Conservation (phyloP, 495 filamentous ascomycete genomes). For the Penicillium coprophilum region DNA sequence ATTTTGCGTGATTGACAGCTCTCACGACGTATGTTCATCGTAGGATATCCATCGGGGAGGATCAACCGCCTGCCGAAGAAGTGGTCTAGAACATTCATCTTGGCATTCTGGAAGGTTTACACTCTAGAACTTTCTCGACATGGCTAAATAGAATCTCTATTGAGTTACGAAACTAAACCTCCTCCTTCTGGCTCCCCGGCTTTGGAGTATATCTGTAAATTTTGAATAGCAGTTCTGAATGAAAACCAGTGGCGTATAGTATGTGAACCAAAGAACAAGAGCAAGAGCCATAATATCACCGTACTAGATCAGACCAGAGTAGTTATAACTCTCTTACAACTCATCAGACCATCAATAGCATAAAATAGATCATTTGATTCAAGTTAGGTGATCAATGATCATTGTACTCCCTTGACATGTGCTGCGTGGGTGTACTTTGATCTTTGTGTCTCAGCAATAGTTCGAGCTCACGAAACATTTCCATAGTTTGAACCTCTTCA, state of each 20-base stretch:
- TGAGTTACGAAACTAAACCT: not conserved
- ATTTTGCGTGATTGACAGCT: not conserved
- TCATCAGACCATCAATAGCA: not conserved
- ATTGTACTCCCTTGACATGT: slow-evolving; percentile 4
- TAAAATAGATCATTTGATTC: not conserved
- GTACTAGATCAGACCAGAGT: not conserved
- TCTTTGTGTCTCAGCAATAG: not conserved
- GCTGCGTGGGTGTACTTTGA: not conserved
- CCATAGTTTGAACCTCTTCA: not conserved
- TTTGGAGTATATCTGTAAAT: not conserved
- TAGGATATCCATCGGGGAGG: slow-evolving; percentile 7
- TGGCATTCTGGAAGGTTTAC: slow-evolving; percentile 7
- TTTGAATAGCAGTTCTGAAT: not conserved
- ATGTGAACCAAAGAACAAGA: not conserved
- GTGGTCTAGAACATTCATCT: not conserved
- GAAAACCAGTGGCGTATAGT: not conserved
- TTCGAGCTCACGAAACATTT: not conserved
- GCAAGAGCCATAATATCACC: not conserved
- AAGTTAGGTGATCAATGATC: not conserved
- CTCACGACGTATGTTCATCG: not conserved
- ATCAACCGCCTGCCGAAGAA: not conserved
- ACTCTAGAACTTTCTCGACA: not conserved
- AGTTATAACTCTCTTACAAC: not conserved
- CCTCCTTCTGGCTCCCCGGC: not conserved
- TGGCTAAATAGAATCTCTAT: not conserved